A percentile compares a stretch with the other conserved stretches of the same genome.
phyloP scores from a whole-genome alignment of 208 protist genomes.

The Trypanosoma rangeli region DNA sequence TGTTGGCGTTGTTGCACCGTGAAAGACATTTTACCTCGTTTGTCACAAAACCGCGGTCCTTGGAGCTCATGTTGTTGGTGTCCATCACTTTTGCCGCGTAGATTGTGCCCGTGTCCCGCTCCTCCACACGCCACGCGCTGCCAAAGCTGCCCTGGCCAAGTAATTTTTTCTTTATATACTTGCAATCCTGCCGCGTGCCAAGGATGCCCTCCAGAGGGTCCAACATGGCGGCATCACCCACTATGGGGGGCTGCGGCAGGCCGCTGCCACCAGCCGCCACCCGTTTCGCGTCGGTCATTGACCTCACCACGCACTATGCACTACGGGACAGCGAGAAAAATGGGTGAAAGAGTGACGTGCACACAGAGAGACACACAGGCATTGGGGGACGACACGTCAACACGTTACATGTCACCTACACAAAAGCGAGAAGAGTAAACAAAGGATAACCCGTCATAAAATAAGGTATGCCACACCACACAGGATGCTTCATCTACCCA shows the following conservation, averaged over 20 bases:
- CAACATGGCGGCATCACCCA: constrained; percentile 30
- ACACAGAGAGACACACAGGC: constrained; percentile 1
- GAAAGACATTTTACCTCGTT: constrained; percentile 94
- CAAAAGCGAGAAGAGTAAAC: constrained; percentile 16
- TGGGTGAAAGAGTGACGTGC: neutral
- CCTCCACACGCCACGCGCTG: constrained; percentile 84
- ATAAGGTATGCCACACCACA: neutral
- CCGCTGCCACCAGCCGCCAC: constrained; percentile 38
- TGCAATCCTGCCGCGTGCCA: constrained; percentile 54
- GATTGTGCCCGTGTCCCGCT: constrained; percentile 59
- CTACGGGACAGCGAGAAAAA: constrained; percentile 22
- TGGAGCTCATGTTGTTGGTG: constrained; percentile 81
- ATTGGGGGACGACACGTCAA: too few relatives aligned
- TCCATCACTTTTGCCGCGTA: constrained; percentile 93
- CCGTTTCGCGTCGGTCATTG: constrained; percentile 44
- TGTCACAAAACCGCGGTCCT: constrained; percentile 90
- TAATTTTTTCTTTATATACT: constrained; percentile 84
- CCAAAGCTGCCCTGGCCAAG: constrained; percentile 94
- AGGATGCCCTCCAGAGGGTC: constrained; percentile 77
- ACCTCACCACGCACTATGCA: neutral
- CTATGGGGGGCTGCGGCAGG: constrained; percentile 57
- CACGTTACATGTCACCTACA: too few relatives aligned
- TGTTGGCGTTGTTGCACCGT: constrained; percentile 90
- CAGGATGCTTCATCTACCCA: neutral
- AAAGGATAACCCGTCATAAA: constrained; percentile 8